Percentiles rank a stretch among this genome's conserved stretches.
phyloP scores from a whole-genome alignment of 2,329 filamentous ascomycete species.

The Aspergillus sp. region DNA sequence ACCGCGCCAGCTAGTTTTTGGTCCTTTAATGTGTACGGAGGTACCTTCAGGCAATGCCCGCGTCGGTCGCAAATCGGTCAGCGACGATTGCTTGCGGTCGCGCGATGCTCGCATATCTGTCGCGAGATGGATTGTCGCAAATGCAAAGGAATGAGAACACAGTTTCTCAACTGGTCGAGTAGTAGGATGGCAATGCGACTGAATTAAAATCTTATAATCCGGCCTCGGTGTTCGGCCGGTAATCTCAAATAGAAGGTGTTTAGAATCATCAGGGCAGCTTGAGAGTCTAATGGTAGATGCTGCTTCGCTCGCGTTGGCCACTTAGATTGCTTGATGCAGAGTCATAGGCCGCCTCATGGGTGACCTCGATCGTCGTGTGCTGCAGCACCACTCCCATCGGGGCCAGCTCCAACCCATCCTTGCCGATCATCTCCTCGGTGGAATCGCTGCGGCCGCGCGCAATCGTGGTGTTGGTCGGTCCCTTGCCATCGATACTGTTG shows the following conservation, averaged over 20 bases:
- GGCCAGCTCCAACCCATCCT: conserved; percentile 2
- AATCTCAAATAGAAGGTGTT: background rate
- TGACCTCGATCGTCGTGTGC: conserved; percentile 9
- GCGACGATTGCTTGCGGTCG: too few relatives aligned
- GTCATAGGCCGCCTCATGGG: conserved; percentile 2
- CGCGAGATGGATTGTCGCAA: too few relatives aligned
- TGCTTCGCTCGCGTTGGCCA: conserved; percentile 52
- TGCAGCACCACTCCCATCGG: conserved; percentile 8
- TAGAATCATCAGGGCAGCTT: background rate
- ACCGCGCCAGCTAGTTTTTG: too few relatives aligned
- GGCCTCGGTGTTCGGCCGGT: background rate
- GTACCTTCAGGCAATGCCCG: too few relatives aligned
- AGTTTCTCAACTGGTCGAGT: too few relatives aligned
- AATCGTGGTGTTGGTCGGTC: conserved; percentile 4
- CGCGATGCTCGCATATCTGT: too few relatives aligned
- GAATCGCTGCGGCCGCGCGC: conserved; percentile 6
- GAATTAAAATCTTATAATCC: too few relatives aligned
- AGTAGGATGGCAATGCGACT: too few relatives aligned
- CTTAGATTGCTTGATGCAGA: conserved; percentile 59
- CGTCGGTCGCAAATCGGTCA: too few relatives aligned
- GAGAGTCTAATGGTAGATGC: conserved; percentile 38
- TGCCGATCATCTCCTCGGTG: conserved; percentile 10
- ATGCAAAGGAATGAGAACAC: too few relatives aligned
- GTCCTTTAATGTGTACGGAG: too few relatives aligned
- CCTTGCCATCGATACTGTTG: background rate